Percentiles rank a stretch among this genome's conserved stretches.
These are phyloP conservation scores for Bjerkandera adusta DNA, from an alignment of 1,284 basidiomycete genomes.

Conservation along the genomic window DNA sequence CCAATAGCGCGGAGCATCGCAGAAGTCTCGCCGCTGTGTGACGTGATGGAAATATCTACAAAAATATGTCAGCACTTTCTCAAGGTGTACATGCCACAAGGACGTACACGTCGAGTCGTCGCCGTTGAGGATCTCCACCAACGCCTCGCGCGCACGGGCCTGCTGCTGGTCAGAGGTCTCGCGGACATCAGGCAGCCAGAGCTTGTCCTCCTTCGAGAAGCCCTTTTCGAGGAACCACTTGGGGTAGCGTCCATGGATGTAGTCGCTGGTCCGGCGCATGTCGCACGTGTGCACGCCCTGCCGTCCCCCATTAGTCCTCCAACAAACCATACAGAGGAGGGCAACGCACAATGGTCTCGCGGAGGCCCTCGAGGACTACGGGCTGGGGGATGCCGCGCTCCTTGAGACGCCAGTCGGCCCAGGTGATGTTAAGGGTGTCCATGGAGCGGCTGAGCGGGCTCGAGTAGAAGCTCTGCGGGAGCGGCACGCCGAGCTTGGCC, in stretches of 20 bases:
- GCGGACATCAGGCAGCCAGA: slow-evolving; percentile 5
- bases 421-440: slow-evolving; percentile 9
- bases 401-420: background rate
- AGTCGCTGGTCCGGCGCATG: slow-evolving; percentile 5
- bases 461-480: slow-evolving; percentile 4
- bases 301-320: background rate
- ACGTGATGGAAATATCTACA: slow-evolving; percentile 8
- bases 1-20: slow-evolving; percentile 5
- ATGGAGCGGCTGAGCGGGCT: slow-evolving; percentile 5
- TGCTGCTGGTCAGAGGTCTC: slow-evolving; percentile 9
- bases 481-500: slow-evolving; percentile 4
- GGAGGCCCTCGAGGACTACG: slow-evolving; percentile 6
- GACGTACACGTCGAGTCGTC: slow-evolving; percentile 7
- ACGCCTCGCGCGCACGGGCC: slow-evolving; percentile 1
- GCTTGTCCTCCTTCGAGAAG: slow-evolving; percentile 3
- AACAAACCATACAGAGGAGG: background rate
- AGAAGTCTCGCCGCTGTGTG: slow-evolving; percentile 5
- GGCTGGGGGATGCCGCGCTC: background rate
- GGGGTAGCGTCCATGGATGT: slow-evolving; percentile 7
- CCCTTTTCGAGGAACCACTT: slow-evolving; percentile 7
- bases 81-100: background rate
- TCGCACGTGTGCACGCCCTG: slow-evolving; percentile 11
- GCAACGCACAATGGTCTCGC: slow-evolving; percentile 9
- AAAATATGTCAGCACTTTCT: background rate
- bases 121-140: slow-evolving; percentile 8